Conservation (phyloP, 2,329 filamentous ascomycete species). For the Penicillium griseofulvum region DNA sequence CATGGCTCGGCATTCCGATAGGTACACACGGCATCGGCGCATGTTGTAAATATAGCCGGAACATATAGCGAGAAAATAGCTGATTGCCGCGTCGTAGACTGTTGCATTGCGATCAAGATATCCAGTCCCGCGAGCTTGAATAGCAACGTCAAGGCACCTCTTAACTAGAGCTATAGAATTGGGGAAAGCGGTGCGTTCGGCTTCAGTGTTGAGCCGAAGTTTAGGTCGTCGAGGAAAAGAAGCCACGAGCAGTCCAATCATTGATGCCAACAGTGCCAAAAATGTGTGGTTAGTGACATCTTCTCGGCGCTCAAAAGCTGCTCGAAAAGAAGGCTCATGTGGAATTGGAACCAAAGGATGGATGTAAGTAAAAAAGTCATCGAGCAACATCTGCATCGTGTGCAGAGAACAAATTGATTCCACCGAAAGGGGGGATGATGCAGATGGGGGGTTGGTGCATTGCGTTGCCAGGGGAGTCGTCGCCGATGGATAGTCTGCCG, state of each 20-base stretch:
- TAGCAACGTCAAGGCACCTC: slow-evolving; percentile 44
- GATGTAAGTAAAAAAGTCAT: slow-evolving; percentile 50
- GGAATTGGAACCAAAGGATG: slow-evolving; percentile 48
- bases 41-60: slow-evolving; percentile 42
- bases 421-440: slow-evolving; percentile 49
- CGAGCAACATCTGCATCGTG: slow-evolving; percentile 42
- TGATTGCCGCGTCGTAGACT: slow-evolving; percentile 46
- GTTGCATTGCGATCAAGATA: slow-evolving; percentile 45
- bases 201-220: slow-evolving; percentile 39
- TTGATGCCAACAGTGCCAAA: slow-evolving; percentile 45
- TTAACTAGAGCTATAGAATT: slow-evolving; percentile 45
- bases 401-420: slow-evolving; percentile 47
- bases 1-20: slow-evolving; percentile 46
- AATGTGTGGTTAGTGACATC: slow-evolving; percentile 44
- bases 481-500: slow-evolving; percentile 44
- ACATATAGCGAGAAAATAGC: slow-evolving; percentile 45
- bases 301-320: slow-evolving; percentile 43
- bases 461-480: slow-evolving; percentile 27
- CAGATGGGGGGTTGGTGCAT: slow-evolving; percentile 27
- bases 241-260: slow-evolving; percentile 46
- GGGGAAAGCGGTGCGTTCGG: slow-evolving; percentile 39
- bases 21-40: slow-evolving; percentile 41
- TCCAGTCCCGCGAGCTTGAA: slow-evolving; percentile 45
- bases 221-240: slow-evolving; percentile 47
- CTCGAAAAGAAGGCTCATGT: slow-evolving; percentile 48